Conservation (phyloP, 2,329 filamentous ascomycete species). For the Sporothrix globosa region DNA sequence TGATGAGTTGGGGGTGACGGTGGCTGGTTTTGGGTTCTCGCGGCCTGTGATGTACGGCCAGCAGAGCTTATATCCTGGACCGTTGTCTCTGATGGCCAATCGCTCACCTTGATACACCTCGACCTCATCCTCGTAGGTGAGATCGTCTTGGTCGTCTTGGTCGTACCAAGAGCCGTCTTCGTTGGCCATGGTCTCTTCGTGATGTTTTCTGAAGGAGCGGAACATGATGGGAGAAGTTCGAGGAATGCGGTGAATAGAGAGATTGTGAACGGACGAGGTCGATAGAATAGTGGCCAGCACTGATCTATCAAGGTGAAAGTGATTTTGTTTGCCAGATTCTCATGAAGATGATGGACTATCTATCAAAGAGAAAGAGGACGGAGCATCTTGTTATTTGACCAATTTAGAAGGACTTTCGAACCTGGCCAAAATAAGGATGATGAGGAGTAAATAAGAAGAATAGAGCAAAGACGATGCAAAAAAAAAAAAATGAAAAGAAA, state of each 20-base stretch:
- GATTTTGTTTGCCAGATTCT: background rate
- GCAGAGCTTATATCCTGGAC: background rate
- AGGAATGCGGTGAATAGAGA: too few relatives aligned
- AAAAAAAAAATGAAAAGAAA: background rate
- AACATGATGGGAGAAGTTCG: background rate
- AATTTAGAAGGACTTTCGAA: background rate
- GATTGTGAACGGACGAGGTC: background rate
- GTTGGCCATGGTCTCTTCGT: background rate
- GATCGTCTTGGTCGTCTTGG: background rate
- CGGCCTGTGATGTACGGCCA: background rate
- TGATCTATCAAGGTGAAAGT: too few relatives aligned
- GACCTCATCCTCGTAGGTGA: background rate
- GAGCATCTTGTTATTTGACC: background rate
- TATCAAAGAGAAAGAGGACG: background rate
- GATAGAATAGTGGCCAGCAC: background rate
- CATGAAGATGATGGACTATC: too few relatives aligned
- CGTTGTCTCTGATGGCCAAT: slow-evolving; percentile 5
- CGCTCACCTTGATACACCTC: slow-evolving; percentile 16
- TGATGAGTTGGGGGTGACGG: background rate
- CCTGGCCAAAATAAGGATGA: background rate
- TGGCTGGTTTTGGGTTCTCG: background rate
- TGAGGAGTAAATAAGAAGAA: background rate
- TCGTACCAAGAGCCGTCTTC: too few relatives aligned
- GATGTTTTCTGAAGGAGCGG: background rate
- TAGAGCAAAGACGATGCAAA: background rate